Base-by-base conservation (phyloP, 805 yeast species). In the Candida nonsorbophila region DNA sequence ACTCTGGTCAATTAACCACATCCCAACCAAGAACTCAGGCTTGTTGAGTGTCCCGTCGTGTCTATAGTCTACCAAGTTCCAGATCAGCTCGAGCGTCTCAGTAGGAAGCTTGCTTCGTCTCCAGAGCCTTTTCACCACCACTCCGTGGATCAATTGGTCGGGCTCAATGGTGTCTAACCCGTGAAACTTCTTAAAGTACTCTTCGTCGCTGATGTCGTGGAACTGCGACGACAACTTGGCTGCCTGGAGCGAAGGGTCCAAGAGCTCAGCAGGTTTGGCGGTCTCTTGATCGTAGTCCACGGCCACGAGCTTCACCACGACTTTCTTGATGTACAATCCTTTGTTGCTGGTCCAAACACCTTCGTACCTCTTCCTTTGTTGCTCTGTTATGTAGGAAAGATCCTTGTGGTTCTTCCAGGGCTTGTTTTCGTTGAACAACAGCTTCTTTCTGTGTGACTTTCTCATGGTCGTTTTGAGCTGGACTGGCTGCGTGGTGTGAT, bases 1-100 rank as follows among this genome's bases (percentile, higher is more conserved):
- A 49, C 96, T 84, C 56, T 92, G 98, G 53, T 92, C 99, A 2
- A 92, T 88, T 4, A 88, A 57, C 98, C 98, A 92, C 83, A 84
- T 88, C 0, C 98, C 98, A n/a, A 88, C 90, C 18, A 90, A 60
- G 45, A 92, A 92, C 39, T 88, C 90, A 20, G 77, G 79, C 37
- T 84, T 74, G 41, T 79, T 81, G 31, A 92, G 60, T 1, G 84
- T 74, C 0, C 95, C 94, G 50, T 83, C 92, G 25, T 62, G 54
- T 41, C 77, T 53, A 32, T 58, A 68, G 49, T 73, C 85, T 4
- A 88, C 90, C 44, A 81, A 63, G 27, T 76, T 72, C 86, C 86
- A 85, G 16, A 79, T 78, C 27, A 74, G 70, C 14, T 59, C 63
- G 18, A 65, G 44, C 0, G 74, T 67, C 16, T 78, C 83, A 11